Base-by-base conservation (phyloP, 2,329 filamentous ascomycete species). In the Penicillium expansum region DNA sequence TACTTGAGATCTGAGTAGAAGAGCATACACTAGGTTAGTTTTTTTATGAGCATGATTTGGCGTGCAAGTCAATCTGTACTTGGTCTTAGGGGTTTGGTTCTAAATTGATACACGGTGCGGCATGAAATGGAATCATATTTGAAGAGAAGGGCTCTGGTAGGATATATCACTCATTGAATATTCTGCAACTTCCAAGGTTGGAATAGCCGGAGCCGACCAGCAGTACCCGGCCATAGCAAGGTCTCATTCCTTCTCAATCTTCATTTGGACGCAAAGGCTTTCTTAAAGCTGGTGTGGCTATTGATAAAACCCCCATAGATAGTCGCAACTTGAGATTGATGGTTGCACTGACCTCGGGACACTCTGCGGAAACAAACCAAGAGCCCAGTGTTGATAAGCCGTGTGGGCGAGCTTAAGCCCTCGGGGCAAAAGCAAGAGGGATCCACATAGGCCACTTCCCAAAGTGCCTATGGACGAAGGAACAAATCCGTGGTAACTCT, bases 161-260 rank as follows among this genome's bases (percentile, higher is more conserved):
- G 33, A 51, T 27, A 35, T 55, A 22, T 50, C 7, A 33, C 45
- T 24, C 39, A 47, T 41, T 30, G 27, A n/a, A 47, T 29, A n/a
- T 55, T 29, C 41, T 56, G 41, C 20, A 39, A 33, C 30, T 47
- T 43, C 22, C 41, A 29, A 29, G 3, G 24, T 29, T 13, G 20
- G 30, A 35, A 52, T 47, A 47, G 33, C 54, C 35, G 42, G 48
- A 20, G 33, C 54, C 18, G 48, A 52, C 48, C 48, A 18, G 48
- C 54, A 52, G 48, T 39, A 39, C 33, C 20, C 16, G 16, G 22
- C 33, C n/a, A 35, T 27, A 42, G 27, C 16, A 29, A 6, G 6
- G 16, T n/a, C 16, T 39, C 16, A 27, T 37, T 22, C 24, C 20
- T 24, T 20, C 33, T 27, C 24, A 7, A 39, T 30, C 20, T 18